These are phyloP conservation scores for Delonix regia DNA, from an alignment of 306 rosid species.

Conservation along the genomic window DNA sequence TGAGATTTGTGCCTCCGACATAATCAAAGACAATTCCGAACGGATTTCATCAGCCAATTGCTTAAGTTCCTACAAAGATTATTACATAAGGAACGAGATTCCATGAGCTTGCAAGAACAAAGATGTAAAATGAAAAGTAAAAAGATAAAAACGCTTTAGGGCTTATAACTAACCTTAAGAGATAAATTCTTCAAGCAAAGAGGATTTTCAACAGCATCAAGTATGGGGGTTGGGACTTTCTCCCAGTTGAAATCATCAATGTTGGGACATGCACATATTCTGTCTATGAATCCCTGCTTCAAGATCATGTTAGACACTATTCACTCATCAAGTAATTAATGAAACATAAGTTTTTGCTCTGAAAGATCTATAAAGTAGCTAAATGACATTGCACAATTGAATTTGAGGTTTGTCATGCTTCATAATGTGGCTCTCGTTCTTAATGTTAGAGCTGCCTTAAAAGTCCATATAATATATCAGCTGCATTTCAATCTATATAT, in stretches of 20 bases:
- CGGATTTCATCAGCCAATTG: constrained; percentile 83
- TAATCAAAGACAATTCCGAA: constrained; percentile 57
- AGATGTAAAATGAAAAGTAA: constrained; percentile 9
- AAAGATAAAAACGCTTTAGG: constrained; percentile 14
- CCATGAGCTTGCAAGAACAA: constrained; percentile 19
- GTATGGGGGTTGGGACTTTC: constrained; percentile 72
- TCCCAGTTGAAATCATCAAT: constrained; percentile 69
- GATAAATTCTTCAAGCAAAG: constrained; percentile 87
- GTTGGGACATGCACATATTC: constrained; percentile 56
- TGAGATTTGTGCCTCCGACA: constrained; percentile 46
- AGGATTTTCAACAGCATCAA: constrained; percentile 82
- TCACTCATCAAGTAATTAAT: constrained; percentile 19
- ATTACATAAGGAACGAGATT: constrained; percentile 38
- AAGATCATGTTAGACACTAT: constrained; percentile 31
- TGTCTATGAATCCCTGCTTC: constrained; percentile 59
- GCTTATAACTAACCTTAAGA: constrained; percentile 54
- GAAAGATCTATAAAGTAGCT: constrained; percentile 5
- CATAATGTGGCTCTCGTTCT: constrained; percentile 10
- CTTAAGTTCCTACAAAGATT: constrained; percentile 74
- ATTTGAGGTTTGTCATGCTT: neutral
- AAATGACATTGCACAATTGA: constrained; percentile 17
- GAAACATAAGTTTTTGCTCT: constrained; percentile 1
- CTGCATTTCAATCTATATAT: neutral
- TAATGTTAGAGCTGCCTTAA: constrained; percentile 15
- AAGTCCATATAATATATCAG: neutral